Evolutionary conservation across 345 rosid genomes (phyloP).

Genomic region (Eucalyptus paniculata): DNA sequence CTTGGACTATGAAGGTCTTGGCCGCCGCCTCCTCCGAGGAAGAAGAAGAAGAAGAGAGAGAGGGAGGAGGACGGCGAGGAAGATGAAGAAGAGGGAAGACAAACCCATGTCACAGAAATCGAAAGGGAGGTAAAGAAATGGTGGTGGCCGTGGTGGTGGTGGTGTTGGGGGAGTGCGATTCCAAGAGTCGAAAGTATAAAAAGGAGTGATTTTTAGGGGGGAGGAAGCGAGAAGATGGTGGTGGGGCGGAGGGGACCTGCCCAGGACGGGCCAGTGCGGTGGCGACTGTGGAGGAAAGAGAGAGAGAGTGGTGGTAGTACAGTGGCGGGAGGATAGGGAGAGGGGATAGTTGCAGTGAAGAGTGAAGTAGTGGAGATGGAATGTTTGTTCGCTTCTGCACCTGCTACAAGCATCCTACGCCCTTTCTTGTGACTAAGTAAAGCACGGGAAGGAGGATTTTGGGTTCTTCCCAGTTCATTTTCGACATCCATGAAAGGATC

Average conservation of each 20-base stretch:
- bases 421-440: neutral
- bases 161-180: neutral
- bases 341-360: neutral
- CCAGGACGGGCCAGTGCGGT: neutral
- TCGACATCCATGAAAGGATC: neutral
- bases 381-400: neutral
- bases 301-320: neutral
- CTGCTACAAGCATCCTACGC: neutral
- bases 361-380: neutral
- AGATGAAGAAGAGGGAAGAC: neutral
- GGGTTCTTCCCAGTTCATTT: neutral
- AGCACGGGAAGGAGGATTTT: neutral
- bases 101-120: neutral
- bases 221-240: neutral
- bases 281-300: neutral
- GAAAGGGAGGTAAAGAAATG: neutral
- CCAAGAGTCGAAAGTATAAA: neutral
- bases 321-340: neutral
- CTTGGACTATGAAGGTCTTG: slow-evolving; percentile 41
- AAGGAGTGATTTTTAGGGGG: neutral
- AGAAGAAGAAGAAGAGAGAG: neutral
- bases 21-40: neutral
- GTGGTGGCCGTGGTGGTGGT: neutral
- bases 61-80: neutral
- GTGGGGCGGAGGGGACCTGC: neutral